These are phyloP conservation scores for Cyclotella choctawhatcheeana DNA, from an alignment of 108 stramenopile genomes.

Conservation along the genomic window DNA sequence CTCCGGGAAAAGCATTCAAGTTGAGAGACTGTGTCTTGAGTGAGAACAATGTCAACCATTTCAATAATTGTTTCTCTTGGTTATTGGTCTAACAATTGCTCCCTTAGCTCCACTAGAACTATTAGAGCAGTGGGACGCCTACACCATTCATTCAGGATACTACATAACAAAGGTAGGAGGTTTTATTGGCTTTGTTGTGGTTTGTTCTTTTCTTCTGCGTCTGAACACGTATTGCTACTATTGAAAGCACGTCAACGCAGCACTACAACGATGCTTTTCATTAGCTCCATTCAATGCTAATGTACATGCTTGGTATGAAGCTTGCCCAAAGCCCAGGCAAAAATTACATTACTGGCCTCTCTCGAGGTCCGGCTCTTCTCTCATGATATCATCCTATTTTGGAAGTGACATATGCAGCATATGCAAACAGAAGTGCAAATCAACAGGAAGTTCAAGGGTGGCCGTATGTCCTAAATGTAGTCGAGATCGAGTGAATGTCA, in stretches of 20 bases:
- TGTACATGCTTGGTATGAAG: conserved; percentile 77
- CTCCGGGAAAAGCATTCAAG: conserved; percentile 71
- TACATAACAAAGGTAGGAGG: conserved; percentile 65
- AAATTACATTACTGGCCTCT: conserved; percentile 86
- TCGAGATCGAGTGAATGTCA: conserved; percentile 44
- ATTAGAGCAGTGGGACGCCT: conserved; percentile 90
- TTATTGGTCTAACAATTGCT: no score
- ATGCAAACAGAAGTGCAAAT: conserved; percentile 74
- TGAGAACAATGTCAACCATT: no score
- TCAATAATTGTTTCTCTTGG: no score
- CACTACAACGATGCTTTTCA: conserved; percentile 82
- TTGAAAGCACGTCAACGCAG: conserved; percentile 77
- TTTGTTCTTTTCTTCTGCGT: not conserved
- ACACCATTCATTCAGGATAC: conserved; percentile 76
- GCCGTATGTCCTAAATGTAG: conserved; percentile 74
- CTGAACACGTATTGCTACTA: not conserved
- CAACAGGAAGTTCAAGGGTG: conserved; percentile 64
- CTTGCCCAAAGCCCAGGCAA: conserved; percentile 78
- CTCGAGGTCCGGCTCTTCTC: conserved; percentile 60
- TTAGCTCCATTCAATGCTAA: conserved; percentile 71
- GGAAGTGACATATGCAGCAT: conserved; percentile 80
- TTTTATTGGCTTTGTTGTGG: not conserved
- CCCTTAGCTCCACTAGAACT: conserved; percentile 89
- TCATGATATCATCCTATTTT: conserved; percentile 84
- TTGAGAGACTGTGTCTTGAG: conserved; percentile 84